Percentiles rank a stretch among this genome's conserved stretches.
Evolutionary conservation across 2,329 filamentous ascomycete species (phyloP).

Genomic region (Hymenotorrendiella dingleyae): DNA sequence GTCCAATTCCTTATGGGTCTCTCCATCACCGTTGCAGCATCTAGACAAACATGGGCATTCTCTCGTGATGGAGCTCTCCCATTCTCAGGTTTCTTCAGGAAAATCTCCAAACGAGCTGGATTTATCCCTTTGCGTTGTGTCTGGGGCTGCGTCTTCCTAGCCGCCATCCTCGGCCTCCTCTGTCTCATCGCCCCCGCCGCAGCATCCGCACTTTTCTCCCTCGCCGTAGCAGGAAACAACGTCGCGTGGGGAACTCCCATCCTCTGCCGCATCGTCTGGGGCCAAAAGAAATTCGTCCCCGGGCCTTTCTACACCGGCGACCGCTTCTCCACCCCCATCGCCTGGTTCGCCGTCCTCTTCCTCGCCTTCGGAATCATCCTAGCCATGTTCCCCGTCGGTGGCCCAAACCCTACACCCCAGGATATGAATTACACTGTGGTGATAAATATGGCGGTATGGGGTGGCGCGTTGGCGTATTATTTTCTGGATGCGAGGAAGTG

Average conservation of each 20-base stretch:
- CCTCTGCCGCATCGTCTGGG: slow-evolving; percentile 52
- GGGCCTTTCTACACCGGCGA: slow-evolving; percentile 54
- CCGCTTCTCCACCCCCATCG: slow-evolving; percentile 44
- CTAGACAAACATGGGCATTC: slow-evolving; percentile 58
- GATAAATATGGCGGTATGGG: slow-evolving; percentile 54
- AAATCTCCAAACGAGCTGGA: slow-evolving; percentile 44
- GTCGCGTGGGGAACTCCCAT: slow-evolving; percentile 55
- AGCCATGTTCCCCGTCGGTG: slow-evolving; percentile 52
- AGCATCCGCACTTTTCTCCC: slow-evolving; percentile 52
- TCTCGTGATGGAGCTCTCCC: slow-evolving; percentile 56
- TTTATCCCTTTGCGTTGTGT: slow-evolving; percentile 53
- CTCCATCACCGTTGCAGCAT: slow-evolving; percentile 51
- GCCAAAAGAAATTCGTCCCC: slow-evolving; percentile 48
- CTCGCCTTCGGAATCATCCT: slow-evolving; percentile 49
- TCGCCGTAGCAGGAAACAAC: slow-evolving; percentile 55
- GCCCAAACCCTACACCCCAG: slow-evolving; percentile 43
- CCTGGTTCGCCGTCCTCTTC: slow-evolving; percentile 47
- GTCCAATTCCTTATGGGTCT: slow-evolving; percentile 59
- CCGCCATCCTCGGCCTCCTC: slow-evolving; percentile 49
- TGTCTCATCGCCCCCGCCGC: slow-evolving; percentile 53
- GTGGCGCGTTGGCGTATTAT: slow-evolving; percentile 50
- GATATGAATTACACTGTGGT: slow-evolving; percentile 60
- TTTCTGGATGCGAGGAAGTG: slow-evolving; percentile 50
- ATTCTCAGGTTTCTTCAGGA: slow-evolving; percentile 51
- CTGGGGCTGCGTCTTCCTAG: slow-evolving; percentile 46